Evolutionary conservation across 73 alveolate genomes (phyloP).

Genomic region (Tetrahymena borealis): DNA sequence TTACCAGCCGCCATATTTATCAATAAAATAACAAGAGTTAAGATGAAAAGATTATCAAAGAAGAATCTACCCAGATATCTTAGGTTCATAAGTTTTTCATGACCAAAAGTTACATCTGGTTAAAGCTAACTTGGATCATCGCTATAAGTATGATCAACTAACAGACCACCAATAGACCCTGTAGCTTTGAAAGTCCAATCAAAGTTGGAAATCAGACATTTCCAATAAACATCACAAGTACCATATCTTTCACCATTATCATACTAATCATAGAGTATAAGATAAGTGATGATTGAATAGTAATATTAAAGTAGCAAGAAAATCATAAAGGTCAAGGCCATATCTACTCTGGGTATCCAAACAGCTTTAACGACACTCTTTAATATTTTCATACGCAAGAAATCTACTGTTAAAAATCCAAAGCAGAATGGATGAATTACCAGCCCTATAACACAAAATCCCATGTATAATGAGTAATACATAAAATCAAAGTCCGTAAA

Average conservation of each 20-base stretch:
- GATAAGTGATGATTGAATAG: slow-evolving; percentile 75
- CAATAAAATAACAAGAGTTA: slow-evolving; percentile 76
- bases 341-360: slow-evolving; percentile 80
- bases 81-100: neutral
- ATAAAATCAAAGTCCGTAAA: slow-evolving; percentile 46
- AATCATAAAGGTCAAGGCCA: slow-evolving; percentile 79
- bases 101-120: neutral
- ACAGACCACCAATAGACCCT: slow-evolving; percentile 79
- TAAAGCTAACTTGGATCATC: slow-evolving; percentile 27
- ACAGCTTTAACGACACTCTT: slow-evolving; percentile 85
- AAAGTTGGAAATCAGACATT: slow-evolving; percentile 70
- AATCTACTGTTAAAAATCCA: slow-evolving; percentile 80
- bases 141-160: slow-evolving; percentile 27
- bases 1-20: slow-evolving; percentile 66
- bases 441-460: slow-evolving; percentile 80
- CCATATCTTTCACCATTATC: slow-evolving; percentile 8
- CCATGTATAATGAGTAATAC: slow-evolving; percentile 67
- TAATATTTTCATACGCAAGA: slow-evolving; percentile 64
- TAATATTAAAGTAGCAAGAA: slow-evolving; percentile 78
- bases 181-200: slow-evolving; percentile 83
- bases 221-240: slow-evolving; percentile 59
- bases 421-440: slow-evolving; percentile 75
- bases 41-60: slow-evolving; percentile 81
- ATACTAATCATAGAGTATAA: slow-evolving; percentile 68
- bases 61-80: slow-evolving; percentile 61